These are phyloP conservation scores for Chaetomium globosum DNA, from an alignment of 2,329 filamentous ascomycete species.

Conservation along the genomic window DNA sequence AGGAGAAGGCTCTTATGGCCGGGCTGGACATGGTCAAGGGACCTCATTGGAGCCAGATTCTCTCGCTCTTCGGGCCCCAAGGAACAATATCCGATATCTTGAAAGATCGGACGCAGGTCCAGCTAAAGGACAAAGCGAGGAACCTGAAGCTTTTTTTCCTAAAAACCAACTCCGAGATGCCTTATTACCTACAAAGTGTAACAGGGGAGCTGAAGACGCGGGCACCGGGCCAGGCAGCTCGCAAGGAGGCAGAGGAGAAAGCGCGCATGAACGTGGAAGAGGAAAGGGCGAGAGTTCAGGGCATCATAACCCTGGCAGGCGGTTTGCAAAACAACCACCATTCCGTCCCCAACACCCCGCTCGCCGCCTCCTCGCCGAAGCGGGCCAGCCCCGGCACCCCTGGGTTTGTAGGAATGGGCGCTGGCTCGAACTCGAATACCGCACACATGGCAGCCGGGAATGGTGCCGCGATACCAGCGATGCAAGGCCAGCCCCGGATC, in stretches of 20 bases:
- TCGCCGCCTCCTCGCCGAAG: slow-evolving; percentile 22
- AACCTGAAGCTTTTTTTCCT: slow-evolving; percentile 91
- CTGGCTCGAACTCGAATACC: background rate
- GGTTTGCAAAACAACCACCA: slow-evolving; percentile 51
- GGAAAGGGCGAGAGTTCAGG: slow-evolving; percentile 61
- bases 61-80: slow-evolving; percentile 78
- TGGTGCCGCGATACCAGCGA: slow-evolving; percentile 17
- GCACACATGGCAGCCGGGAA: slow-evolving; percentile 8
- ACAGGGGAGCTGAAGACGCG: slow-evolving; percentile 88
- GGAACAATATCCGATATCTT: slow-evolving; percentile 80
- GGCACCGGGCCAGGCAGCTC: slow-evolving; percentile 72
- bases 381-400: slow-evolving; percentile 26
- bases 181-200: slow-evolving; percentile 82
- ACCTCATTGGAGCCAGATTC: slow-evolving; percentile 90
- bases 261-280: slow-evolving; percentile 62
- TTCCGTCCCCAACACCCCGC: slow-evolving; percentile 16
- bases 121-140: slow-evolving; percentile 87
- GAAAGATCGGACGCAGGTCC: slow-evolving; percentile 87
- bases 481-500: slow-evolving; percentile 30
- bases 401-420: slow-evolving; percentile 18
- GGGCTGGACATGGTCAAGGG: slow-evolving; percentile 87
- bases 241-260: slow-evolving; percentile 68
- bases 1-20: slow-evolving; percentile 87
- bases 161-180: slow-evolving; percentile 88
- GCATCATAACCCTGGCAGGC: slow-evolving; percentile 59